A percentile compares a stretch with the other conserved stretches of the same genome.
Evolutionary conservation across 768 basidiomycete species (phyloP).

Genomic region (Coprinopsis sp.): DNA sequence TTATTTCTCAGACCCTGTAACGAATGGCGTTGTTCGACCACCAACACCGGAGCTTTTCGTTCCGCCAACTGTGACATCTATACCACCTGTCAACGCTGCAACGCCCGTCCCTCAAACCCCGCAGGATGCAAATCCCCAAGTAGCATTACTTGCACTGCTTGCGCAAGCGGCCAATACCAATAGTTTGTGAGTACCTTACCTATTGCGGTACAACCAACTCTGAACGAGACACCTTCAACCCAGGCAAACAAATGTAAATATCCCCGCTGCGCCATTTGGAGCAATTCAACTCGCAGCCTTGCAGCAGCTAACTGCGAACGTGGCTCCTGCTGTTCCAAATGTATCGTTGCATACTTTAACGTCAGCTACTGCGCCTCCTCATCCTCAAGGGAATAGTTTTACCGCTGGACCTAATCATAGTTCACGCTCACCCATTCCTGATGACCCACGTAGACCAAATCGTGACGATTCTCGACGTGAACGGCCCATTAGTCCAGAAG

Average conservation of each 20-base stretch:
- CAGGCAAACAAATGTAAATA: conserved; percentile 66
- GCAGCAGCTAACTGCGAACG: conserved; percentile 58
- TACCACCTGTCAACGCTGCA: conserved; percentile 14
- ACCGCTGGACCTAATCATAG: conserved; percentile 30
- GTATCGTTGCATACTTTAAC: conserved; percentile 26
- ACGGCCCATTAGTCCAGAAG: conserved; percentile 47
- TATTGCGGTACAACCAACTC: not conserved
- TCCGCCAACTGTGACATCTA: conserved; percentile 16
- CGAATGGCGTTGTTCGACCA: conserved; percentile 24
- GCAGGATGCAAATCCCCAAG: conserved; percentile 48
- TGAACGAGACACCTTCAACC: conserved; percentile 3
- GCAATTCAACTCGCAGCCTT: conserved; percentile 63
- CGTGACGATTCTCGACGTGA: conserved; percentile 46
- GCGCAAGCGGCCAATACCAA: conserved; percentile 56
- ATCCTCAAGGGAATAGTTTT: conserved; percentile 27
- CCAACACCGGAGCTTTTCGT: conserved; percentile 11
- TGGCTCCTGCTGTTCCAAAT: conserved; percentile 24
- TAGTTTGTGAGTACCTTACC: conserved; percentile 8
- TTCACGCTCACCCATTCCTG: conserved; percentile 27
- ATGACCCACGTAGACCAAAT: conserved; percentile 21
- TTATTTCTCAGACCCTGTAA: conserved; percentile 59
- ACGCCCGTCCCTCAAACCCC: conserved; percentile 20
- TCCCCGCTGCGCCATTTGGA: conserved; percentile 35
- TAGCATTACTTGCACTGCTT: conserved; percentile 64
- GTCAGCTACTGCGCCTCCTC: no score